Evolutionary conservation across 352 stramenopile genomes (phyloP), one percentile per base, ranked within the genome.

Genomic region (Pythium guiyangense): DNA sequence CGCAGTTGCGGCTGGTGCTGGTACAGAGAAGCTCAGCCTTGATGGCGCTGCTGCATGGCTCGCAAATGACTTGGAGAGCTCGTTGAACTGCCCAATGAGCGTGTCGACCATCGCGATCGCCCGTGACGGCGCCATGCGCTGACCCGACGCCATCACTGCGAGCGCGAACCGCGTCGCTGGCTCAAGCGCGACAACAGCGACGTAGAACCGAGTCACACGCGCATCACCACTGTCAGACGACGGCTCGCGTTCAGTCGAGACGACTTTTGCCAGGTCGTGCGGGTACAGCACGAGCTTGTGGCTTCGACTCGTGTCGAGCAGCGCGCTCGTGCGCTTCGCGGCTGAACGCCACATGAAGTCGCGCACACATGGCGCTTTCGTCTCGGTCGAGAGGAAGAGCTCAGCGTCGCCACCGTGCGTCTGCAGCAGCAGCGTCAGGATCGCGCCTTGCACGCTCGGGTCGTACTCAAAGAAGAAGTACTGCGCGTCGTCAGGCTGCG

Each of bases 281-380:
- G 78, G 66, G 31, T 85, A 91, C 3, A 91, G 55, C 25, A 88
- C 62, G 25, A 91, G 71, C 47, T 82, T 74, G 17, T 79, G 67
- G 6, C 66, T 66, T 22, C 63, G 22, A 8, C 62, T 63, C 44
- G 74, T 64, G 1, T 57, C 50, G n/a, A 58, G 39, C 4, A 29
- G 42, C 42, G 17, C 18, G 42, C 17, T 25, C 31, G 65, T 40
- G 20, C 35, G 15, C 56, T 49, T 57, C 29, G 66, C 56, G 61
- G 66, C 45, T 1, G 74, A 79, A 12, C 74, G 68, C 81, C 81
- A 92, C 81, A 82, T 88, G 48, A 79, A 90, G 44, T 92, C 79
- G 0, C 74, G 84, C 11, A 67, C 56, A 48, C 79, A 88, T 14
- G 79, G 81, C 3, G 75, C 77, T 51, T 70, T 77, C 12, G 81